Conservation (phyloP, 495 filamentous ascomycete species). For the Cetradonia linearis region DNA sequence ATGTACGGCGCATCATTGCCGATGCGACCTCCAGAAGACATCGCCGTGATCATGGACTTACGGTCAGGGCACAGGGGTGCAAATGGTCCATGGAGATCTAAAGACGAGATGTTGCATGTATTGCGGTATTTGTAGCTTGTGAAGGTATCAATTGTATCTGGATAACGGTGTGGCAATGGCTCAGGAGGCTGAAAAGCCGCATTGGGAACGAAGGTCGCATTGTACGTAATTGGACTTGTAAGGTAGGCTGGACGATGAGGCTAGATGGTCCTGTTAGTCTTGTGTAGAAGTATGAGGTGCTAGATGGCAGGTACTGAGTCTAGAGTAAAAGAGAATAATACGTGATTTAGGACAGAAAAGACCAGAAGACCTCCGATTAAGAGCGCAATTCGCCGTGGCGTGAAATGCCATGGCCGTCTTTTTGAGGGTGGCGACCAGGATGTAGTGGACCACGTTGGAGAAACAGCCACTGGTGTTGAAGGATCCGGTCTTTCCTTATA, state of each 20-base stretch:
- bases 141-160: conserved; percentile 34
- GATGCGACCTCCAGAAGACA: conserved; percentile 42
- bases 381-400: conserved; percentile 10
- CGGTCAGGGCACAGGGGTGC: conserved; percentile 35
- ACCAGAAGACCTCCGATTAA: neutral
- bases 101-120: conserved; percentile 39
- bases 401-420: conserved; percentile 6
- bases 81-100: conserved; percentile 40
- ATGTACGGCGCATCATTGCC: conserved; percentile 41
- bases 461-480: conserved; percentile 5
- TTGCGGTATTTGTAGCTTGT: conserved; percentile 33
- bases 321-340: neutral
- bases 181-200: conserved; percentile 35
- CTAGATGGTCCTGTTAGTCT: conserved; percentile 3
- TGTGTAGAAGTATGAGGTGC: neutral
- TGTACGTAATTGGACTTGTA: conserved; percentile 17
- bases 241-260: conserved; percentile 23
- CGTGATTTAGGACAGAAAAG: conserved; percentile 7
- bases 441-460: conserved; percentile 3
- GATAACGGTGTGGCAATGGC: conserved; percentile 26
- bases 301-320: neutral
- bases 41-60: conserved; percentile 37
- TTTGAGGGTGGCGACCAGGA: conserved; percentile 11
- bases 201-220: conserved; percentile 24
- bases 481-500: neutral